phyloP scores from a whole-genome alignment of 1,284 basidiomycete genomes.

The Cutaneotrichosporon daszewskae region DNA sequence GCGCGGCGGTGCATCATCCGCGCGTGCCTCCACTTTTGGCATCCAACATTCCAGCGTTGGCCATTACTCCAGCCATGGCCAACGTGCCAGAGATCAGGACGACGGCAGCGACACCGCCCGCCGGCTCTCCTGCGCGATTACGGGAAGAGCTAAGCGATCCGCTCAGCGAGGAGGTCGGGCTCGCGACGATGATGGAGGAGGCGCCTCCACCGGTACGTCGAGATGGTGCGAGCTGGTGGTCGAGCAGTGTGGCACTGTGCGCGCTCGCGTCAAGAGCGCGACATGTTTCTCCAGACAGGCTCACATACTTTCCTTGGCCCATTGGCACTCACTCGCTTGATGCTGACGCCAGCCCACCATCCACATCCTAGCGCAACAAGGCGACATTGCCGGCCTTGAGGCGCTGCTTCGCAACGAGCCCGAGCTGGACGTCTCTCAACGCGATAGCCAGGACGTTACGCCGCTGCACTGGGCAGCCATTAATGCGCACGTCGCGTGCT shows the following conservation, averaged over 20 bases:
- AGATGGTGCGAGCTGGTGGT: too few species aligned
- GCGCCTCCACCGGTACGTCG: conserved; percentile 18
- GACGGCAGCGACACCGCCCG: conserved; percentile 15
- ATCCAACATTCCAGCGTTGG: too few species aligned
- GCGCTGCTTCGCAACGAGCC: conserved; percentile 65
- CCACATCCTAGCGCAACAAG: conserved; percentile 80
- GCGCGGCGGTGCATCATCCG: too few species aligned
- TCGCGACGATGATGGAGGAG: conserved; percentile 30
- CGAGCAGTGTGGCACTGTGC: too few species aligned
- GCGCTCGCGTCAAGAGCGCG: too few species aligned
- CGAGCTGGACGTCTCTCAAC: conserved; percentile 56
- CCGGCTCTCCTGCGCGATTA: conserved; percentile 3
- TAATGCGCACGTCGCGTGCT: conserved; percentile 45
- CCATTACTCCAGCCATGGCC: neutral
- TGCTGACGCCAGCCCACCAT: conserved; percentile 53
- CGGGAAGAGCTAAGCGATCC: conserved; percentile 8
- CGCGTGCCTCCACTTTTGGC: too few species aligned
- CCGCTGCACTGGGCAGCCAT: conserved; percentile 91
- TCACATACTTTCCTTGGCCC: too few species aligned
- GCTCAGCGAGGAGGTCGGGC: conserved; percentile 25
- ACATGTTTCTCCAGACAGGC: too few species aligned
- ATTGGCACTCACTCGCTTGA: too few species aligned
- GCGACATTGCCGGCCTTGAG: conserved; percentile 65
- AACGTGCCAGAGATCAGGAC: conserved; percentile 15
- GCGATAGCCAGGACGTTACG: conserved; percentile 86